Base-by-base conservation (phyloP, 306 rosid species). In the Ormosia emarginata region DNA sequence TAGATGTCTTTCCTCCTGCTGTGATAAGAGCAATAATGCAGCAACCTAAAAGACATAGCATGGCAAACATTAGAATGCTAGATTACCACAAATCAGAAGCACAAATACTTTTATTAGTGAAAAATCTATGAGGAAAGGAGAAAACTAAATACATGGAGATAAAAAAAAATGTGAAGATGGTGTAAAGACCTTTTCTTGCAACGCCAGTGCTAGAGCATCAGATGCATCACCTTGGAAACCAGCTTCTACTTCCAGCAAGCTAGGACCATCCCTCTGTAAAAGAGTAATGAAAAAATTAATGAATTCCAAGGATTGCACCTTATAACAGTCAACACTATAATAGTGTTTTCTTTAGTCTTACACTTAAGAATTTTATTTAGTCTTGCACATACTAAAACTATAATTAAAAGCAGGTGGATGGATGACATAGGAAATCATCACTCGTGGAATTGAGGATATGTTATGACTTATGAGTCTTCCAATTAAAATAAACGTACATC, bases 1-100 rank as follows among this genome's bases (percentile, higher is more conserved):
- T 68, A 92, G 81, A 87, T 93, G 82, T 75, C 99, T 91, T 87
- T 93, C 99, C 50, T 96, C 99, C 82, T 96, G 94, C 89, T 96
- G 99, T 17, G 99, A 96, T 62, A 96, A 85, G 82, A 92, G 97
- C 85, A 96, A 83, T 77, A 93, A 80, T 55, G 94, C 78, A 67
- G 83, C 82, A 83, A 96, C 98, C 99, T 96, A 90, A 68, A 69
- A 80, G 66, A 64, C 33, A 79, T 63, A 75, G 80, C 79, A 81
- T 44, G 34, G 50, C 34, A 67, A 77, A 74, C 67, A 71, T 61
- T 40, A 74, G 52, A 30, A 44, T 41, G 55, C 65, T 30, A 58
- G 44, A 77, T 57, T 36, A 74, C 56, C 50, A 66, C 18, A 86
- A 83, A 32, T 78, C 32, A 49, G 69, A 63, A 56, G 76, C 65